Conservation (phyloP, 352 stramenopile genomes). For the Globisporangium paddicum region DNA sequence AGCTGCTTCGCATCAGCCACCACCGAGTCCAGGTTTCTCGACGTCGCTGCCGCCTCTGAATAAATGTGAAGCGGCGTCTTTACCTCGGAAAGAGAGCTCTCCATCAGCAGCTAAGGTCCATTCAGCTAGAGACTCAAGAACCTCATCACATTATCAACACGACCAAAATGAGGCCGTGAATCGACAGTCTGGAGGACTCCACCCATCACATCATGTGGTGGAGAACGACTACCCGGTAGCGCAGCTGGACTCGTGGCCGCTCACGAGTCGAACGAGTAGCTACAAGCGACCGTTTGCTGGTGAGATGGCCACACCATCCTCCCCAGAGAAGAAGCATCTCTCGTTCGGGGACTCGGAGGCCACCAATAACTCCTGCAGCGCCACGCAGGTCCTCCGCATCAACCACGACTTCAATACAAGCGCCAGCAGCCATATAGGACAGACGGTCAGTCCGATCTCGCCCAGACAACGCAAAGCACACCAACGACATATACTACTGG, state of each 20-base stretch:
- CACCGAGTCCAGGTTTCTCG: neutral
- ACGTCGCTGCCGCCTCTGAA: slow-evolving; percentile 4
- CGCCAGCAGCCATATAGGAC: neutral
- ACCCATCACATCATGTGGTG: neutral
- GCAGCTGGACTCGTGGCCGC: slow-evolving; percentile 37
- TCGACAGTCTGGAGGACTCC: neutral
- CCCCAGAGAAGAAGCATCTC: neutral
- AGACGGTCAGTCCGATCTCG: slow-evolving; percentile 6
- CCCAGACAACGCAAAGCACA: slow-evolving; percentile 18
- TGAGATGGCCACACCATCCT: neutral
- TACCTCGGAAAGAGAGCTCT: neutral
- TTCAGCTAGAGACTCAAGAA: neutral
- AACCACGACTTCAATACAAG: neutral
- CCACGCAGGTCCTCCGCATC: slow-evolving; percentile 2
- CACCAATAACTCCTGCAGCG: neutral
- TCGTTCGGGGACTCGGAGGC: neutral
- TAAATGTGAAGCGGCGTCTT: neutral
- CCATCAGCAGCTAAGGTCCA: neutral
- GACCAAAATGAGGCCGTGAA: neutral
- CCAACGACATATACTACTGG: slow-evolving; percentile 20
- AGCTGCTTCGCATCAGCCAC: neutral
- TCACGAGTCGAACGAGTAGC: slow-evolving; percentile 15
- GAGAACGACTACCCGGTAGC: slow-evolving; percentile 20
- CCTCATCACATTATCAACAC: neutral
- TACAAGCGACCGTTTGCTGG: slow-evolving; percentile 9